These are phyloP conservation scores for Apiospora arundinis DNA, from an alignment of 2,329 filamentous ascomycete genomes.

Conservation along the genomic window DNA sequence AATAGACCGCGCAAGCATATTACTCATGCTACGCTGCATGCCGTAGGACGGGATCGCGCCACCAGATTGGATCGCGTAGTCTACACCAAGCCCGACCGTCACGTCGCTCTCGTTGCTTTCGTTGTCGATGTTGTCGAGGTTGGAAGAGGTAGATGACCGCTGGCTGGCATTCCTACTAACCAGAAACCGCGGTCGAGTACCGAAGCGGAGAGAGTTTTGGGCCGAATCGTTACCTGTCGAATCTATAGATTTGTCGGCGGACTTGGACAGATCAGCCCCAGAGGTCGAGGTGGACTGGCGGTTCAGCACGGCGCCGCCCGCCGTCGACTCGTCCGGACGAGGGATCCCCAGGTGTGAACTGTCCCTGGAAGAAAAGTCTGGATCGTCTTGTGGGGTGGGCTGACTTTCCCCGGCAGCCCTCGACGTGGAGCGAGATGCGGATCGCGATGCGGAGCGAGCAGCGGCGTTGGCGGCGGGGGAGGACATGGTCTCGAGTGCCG, in stretches of 20 bases:
- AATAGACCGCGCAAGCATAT: slow-evolving; percentile 73
- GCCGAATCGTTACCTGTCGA: slow-evolving; percentile 47
- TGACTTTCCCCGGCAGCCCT: slow-evolving; percentile 34
- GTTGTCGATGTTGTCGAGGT: slow-evolving; percentile 52
- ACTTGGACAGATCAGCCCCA: slow-evolving; percentile 42
- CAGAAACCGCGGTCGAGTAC: slow-evolving; percentile 62
- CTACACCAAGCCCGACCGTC: slow-evolving; percentile 70
- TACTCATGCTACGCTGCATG: slow-evolving; percentile 56
- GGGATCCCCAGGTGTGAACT: slow-evolving; percentile 39
- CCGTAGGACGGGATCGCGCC: slow-evolving; percentile 66
- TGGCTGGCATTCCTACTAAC: slow-evolving; percentile 64
- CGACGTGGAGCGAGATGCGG: slow-evolving; percentile 55
- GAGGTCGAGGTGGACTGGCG: slow-evolving; percentile 36
- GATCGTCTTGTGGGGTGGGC: slow-evolving; percentile 30
- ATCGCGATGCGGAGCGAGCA: slow-evolving; percentile 43
- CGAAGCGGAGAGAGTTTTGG: slow-evolving; percentile 32
- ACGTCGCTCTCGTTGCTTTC: slow-evolving; percentile 72
- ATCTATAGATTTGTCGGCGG: slow-evolving; percentile 52
- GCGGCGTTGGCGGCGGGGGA: slow-evolving; percentile 63
- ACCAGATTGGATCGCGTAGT: slow-evolving; percentile 84
- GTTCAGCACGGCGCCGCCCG: slow-evolving; percentile 35
- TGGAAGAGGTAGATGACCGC: slow-evolving; percentile 65
- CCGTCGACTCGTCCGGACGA: slow-evolving; percentile 38
- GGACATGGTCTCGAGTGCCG: slow-evolving; percentile 58
- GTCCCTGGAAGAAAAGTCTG: slow-evolving; percentile 26